Percentiles rank a stretch among this genome's conserved stretches.
phyloP scores from a whole-genome alignment of 129 eudicot species.

The Ambrosia artemisiifolia region DNA sequence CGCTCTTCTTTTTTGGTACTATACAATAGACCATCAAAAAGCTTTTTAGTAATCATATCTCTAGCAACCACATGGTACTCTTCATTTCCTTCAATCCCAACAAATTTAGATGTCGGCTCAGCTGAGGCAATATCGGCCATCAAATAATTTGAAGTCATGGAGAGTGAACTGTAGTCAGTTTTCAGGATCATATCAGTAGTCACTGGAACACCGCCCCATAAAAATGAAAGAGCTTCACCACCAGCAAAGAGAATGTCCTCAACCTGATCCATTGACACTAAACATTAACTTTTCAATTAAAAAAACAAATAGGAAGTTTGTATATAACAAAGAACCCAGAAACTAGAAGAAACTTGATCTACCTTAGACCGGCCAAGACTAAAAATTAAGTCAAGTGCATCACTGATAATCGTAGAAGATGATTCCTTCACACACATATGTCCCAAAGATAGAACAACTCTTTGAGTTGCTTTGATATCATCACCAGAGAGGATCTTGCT shows the following conservation, averaged over 20 bases:
- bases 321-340: neutral
- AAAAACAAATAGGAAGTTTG: neutral
- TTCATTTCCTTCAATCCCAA: slow-evolving; percentile 42
- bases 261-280: slow-evolving; percentile 50
- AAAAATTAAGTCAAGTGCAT: slow-evolving; percentile 80
- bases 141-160: slow-evolving; percentile 77
- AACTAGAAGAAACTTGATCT: slow-evolving; percentile 19
- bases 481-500: slow-evolving; percentile 76
- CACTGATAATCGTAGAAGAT: slow-evolving; percentile 49
- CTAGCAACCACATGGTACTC: slow-evolving; percentile 56
- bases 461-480: slow-evolving; percentile 78
- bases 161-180: slow-evolving; percentile 83
- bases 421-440: slow-evolving; percentile 80
- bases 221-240: slow-evolving; percentile 93
- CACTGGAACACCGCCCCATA: slow-evolving; percentile 99
- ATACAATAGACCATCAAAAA: slow-evolving; percentile 77
- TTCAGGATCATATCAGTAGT: slow-evolving; percentile 67
- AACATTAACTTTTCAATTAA: slow-evolving; percentile 2
- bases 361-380: slow-evolving; percentile 86
- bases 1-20: slow-evolving; percentile 93
- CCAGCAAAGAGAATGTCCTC: slow-evolving; percentile 96
- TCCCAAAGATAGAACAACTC: slow-evolving; percentile 73
- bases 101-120: slow-evolving; percentile 30
- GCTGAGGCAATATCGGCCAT: slow-evolving; percentile 68
- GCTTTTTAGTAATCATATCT: slow-evolving; percentile 75